These are phyloP conservation scores for Alternaria sp. DNA, from an alignment of 2,329 filamentous ascomycete genomes.

Conservation along the genomic window DNA sequence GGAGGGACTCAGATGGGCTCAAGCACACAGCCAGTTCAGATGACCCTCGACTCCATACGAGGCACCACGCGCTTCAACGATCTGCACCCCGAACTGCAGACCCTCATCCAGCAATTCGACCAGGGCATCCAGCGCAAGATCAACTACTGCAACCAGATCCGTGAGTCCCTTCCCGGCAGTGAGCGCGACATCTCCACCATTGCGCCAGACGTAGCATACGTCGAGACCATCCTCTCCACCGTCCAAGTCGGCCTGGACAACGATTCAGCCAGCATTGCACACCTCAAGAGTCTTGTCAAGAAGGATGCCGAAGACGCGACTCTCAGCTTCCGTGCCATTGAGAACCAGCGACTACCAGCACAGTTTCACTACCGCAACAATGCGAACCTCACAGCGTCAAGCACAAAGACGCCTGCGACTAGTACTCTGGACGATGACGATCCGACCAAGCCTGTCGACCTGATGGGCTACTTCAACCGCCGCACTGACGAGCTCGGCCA, in stretches of 20 bases:
- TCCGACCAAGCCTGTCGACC: conserved; percentile 52
- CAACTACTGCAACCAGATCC: conserved; percentile 76
- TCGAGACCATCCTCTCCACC: conserved; percentile 68
- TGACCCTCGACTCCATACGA: conserved; percentile 69
- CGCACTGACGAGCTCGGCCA: conserved; percentile 52
- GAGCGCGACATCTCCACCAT: conserved; percentile 71
- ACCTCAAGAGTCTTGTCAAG: conserved; percentile 65
- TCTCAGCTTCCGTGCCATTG: conserved; percentile 75
- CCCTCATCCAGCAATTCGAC: conserved; percentile 79
- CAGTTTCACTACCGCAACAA: conserved; percentile 66
- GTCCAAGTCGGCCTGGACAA: conserved; percentile 70
- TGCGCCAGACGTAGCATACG: conserved; percentile 70
- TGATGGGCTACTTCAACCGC: conserved; percentile 58
- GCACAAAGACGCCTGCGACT: conserved; percentile 36
- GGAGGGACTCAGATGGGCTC: conserved; percentile 40
- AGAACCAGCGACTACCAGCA: conserved; percentile 75
- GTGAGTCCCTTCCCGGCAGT: conserved; percentile 69
- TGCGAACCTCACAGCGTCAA: conserved; percentile 45
- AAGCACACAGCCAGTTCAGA: conserved; percentile 41
- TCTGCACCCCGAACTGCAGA: conserved; percentile 81
- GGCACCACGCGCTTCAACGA: conserved; percentile 93
- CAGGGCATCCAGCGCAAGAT: conserved; percentile 82
- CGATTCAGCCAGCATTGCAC: conserved; percentile 68
- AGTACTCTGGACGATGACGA: conserved; percentile 51
- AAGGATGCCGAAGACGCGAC: conserved; percentile 75